Evolutionary conservation across 1,139 yeast genomes (phyloP), one percentile per base, ranked within the genome.

Genomic region (Kurtzmaniella quercitrusa): DNA sequence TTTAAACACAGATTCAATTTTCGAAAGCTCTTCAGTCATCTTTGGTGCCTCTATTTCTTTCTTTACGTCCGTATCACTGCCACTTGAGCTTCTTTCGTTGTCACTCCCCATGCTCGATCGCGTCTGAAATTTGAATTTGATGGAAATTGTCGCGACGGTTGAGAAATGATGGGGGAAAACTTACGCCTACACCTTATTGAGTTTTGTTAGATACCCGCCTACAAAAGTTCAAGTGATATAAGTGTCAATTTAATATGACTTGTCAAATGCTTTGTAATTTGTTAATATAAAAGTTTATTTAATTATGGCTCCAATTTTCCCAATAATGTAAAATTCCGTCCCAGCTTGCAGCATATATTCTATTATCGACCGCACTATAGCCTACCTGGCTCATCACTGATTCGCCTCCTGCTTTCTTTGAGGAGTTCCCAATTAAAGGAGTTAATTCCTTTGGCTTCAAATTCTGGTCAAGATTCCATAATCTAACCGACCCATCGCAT

Each of bases 341-440:
- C 33, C 42, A 35, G 35, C 38, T 26, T 21, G 33, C 9, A 4
- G 33, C 26, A 39, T 38, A 8, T 17, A 23, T 35, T 36, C 46
- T 37, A 16, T 38, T 16, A 39, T 15, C 20, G 38, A 18, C 23
- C 39, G 15, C 20, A 36, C 28, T 30, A 18, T 30, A 16, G n/a
- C 15, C 18, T 14, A 30, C 18, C 34, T 7, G 16, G 15, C 18
- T 30, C 16, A 30, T 9, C 34, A 30, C 34, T 5, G 5, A 5
- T 14, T 12, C 17, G 15, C 15, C 15, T 5, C 18, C 5, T 4
- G 30, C n/a, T 9, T 14, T 14, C 30, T 26, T 26, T 26, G 5
- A 3, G 14, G 30, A 26, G 14, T 4, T 4, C n/a, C 5, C 12
- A 5, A 14, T 5, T 9, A 26, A 26, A 26, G 30, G n/a, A 9